phyloP scores from a whole-genome alignment of 208 protist species.

The Trypanosoma caninum region DNA sequence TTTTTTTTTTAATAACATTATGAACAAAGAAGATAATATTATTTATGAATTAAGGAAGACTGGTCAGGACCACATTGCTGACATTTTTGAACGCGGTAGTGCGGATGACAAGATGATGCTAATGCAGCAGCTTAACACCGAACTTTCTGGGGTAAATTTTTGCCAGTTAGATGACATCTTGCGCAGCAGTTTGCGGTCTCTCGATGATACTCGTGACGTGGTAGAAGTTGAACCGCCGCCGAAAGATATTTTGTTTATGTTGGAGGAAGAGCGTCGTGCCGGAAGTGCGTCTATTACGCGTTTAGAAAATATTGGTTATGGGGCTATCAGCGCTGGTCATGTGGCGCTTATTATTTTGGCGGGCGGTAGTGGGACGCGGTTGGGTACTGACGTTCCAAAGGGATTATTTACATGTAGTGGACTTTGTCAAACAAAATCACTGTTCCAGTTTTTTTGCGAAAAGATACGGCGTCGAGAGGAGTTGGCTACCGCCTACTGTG shows the following conservation, averaged over 20 bases:
- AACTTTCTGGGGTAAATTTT: slow-evolving; percentile 20
- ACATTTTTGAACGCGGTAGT: slow-evolving; percentile 12
- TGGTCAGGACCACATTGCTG: slow-evolving; percentile 18
- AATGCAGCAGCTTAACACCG: slow-evolving; percentile 1
- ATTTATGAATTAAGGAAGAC: not conserved
- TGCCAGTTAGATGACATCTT: slow-evolving; percentile 18
- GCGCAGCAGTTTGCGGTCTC: not conserved
- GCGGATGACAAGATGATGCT: slow-evolving; percentile 2
- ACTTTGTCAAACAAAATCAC: slow-evolving; percentile 89
- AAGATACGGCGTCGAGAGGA: slow-evolving; percentile 80
- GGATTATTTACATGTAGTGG: slow-evolving; percentile 76
- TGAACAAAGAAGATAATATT: not conserved
- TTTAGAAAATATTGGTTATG: slow-evolving; percentile 43
- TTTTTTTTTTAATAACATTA: not conserved
- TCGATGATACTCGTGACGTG: not conserved
- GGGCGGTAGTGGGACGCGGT: slow-evolving; percentile 97
- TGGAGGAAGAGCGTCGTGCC: not conserved
- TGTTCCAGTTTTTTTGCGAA: slow-evolving; percentile 98
- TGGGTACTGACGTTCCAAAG: slow-evolving; percentile 96
- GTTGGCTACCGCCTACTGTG: slow-evolving; percentile 39
- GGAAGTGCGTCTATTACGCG: not conserved
- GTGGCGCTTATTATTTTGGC: slow-evolving; percentile 95
- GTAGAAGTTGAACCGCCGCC: slow-evolving; percentile 15
- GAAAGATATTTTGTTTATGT: slow-evolving; percentile 18
- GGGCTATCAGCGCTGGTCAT: slow-evolving; percentile 75